These are phyloP conservation scores for Jatropha curcas DNA, from an alignment of 345 rosid species.

Conservation along the genomic window DNA sequence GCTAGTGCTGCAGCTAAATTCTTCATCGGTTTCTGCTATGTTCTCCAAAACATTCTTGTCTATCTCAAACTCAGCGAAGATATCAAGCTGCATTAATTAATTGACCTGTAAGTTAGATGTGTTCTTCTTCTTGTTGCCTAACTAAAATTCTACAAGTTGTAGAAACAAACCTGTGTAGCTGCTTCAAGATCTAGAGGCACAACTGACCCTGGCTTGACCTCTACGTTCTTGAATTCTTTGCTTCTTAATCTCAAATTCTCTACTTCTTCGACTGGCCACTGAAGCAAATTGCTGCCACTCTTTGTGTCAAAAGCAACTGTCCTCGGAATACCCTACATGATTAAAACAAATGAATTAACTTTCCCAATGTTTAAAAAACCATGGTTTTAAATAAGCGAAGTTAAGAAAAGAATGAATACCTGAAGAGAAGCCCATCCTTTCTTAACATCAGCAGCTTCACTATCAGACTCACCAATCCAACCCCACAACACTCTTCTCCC, in stretches of 20 bases:
- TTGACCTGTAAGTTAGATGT: not conserved
- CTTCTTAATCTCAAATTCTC: slow-evolving; percentile 61
- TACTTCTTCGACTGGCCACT: slow-evolving; percentile 85
- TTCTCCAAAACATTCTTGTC: slow-evolving; percentile 52
- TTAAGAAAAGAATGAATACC: no score
- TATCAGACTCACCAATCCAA: slow-evolving; percentile 71
- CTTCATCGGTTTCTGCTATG: slow-evolving; percentile 34
- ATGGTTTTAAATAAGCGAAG: not conserved
- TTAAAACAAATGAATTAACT: not conserved
- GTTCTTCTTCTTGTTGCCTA: not conserved
- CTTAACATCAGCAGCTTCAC: slow-evolving; percentile 55
- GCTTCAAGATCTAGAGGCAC: slow-evolving; percentile 57
- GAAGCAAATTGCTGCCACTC: slow-evolving; percentile 61
- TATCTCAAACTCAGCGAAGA: slow-evolving; percentile 65
- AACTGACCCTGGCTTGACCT: slow-evolving; percentile 56
- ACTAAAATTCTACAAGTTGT: no score
- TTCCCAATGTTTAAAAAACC: not conserved
- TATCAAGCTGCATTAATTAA: slow-evolving; percentile 39
- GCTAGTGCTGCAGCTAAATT: slow-evolving; percentile 53
- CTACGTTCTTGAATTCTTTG: slow-evolving; percentile 44
- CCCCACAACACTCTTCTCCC: slow-evolving; percentile 67
- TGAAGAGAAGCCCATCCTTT: slow-evolving; percentile 83
- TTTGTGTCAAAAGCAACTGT: slow-evolving; percentile 58
- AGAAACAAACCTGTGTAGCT: slow-evolving; percentile 63
- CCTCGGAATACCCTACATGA: slow-evolving; percentile 69